Evolutionary conservation across 306 rosid genomes (phyloP).

Genomic region (Potentilla sterilis): DNA sequence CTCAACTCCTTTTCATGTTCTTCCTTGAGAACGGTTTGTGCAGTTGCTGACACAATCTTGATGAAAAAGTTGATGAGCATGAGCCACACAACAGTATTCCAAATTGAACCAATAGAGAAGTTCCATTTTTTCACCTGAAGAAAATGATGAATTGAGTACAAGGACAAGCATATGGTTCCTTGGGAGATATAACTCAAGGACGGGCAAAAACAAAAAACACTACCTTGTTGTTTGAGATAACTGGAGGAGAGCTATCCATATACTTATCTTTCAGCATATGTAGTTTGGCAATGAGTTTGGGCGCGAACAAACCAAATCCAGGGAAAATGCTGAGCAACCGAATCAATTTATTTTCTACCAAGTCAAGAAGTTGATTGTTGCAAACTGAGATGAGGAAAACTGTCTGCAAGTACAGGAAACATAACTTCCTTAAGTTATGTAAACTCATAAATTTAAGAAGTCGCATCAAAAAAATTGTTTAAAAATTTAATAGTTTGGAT

Average conservation of each 20-base stretch:
- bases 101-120: slow-evolving; percentile 49
- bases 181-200: not conserved
- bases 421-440: not conserved
- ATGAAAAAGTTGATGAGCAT: slow-evolving; percentile 65
- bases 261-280: slow-evolving; percentile 54
- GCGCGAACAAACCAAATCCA: slow-evolving; percentile 43
- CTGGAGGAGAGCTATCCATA: slow-evolving; percentile 41
- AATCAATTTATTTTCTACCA: slow-evolving; percentile 62
- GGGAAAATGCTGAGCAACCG: slow-evolving; percentile 57
- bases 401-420: slow-evolving; percentile 42
- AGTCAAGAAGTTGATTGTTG: slow-evolving; percentile 69
- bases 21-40: slow-evolving; percentile 52
- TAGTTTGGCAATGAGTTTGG: slow-evolving; percentile 41
- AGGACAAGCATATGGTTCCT: not conserved
- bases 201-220: not conserved
- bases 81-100: slow-evolving; percentile 75
- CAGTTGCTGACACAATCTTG: slow-evolving; percentile 65
- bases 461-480: not conserved
- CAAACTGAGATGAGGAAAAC: slow-evolving; percentile 66
- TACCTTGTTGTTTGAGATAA: slow-evolving; percentile 49
- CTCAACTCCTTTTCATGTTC: slow-evolving; percentile 47
- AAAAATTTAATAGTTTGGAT: not conserved
- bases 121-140: slow-evolving; percentile 58
- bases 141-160: not conserved
- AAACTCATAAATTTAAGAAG: not conserved